Evolutionary conservation across 345 rosid genomes (phyloP).

Genomic region (Carallia brachiata): DNA sequence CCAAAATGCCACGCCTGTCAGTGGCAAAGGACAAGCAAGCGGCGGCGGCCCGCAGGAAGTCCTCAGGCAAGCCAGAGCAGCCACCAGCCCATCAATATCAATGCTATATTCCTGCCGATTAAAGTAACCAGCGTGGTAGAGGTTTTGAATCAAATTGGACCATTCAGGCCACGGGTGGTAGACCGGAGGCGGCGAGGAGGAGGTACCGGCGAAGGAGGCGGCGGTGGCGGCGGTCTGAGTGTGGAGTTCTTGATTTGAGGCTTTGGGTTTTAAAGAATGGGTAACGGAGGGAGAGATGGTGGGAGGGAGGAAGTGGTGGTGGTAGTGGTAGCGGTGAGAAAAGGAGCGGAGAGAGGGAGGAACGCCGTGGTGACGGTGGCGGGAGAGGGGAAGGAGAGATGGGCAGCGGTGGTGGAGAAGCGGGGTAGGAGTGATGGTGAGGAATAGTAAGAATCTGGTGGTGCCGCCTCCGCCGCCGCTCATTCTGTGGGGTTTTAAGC

Average conservation of each 20-base stretch:
- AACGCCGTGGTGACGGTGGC: background rate
- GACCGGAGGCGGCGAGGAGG: background rate
- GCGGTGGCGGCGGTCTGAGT: background rate
- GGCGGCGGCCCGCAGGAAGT: constrained; percentile 38
- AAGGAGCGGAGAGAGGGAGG: background rate
- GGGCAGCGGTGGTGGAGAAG: constrained; percentile 28
- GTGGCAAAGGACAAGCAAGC: constrained; percentile 70
- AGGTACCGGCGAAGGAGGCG: too few relatives aligned
- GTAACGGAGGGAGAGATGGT: background rate
- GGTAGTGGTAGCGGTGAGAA: background rate
- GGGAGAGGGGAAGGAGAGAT: background rate
- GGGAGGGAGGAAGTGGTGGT: background rate
- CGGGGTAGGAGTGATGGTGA: constrained; percentile 32
- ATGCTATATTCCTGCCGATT: constrained; percentile 6
- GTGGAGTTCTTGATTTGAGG: background rate
- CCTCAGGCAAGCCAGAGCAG: constrained; percentile 46
- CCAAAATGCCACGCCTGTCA: constrained; percentile 48
- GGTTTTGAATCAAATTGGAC: constrained; percentile 32
- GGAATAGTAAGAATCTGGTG: constrained; percentile 59
- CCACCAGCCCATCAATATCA: constrained; percentile 28
- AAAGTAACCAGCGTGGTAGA: constrained; percentile 43
- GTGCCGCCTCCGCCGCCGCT: constrained; percentile 37
- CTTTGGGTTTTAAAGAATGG: background rate
- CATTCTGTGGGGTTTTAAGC: constrained; percentile 29
- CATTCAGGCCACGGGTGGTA: constrained; percentile 41